These are phyloP conservation scores for Diospyros kaki DNA, from an alignment of 148 eudicot species.

Conservation along the genomic window DNA sequence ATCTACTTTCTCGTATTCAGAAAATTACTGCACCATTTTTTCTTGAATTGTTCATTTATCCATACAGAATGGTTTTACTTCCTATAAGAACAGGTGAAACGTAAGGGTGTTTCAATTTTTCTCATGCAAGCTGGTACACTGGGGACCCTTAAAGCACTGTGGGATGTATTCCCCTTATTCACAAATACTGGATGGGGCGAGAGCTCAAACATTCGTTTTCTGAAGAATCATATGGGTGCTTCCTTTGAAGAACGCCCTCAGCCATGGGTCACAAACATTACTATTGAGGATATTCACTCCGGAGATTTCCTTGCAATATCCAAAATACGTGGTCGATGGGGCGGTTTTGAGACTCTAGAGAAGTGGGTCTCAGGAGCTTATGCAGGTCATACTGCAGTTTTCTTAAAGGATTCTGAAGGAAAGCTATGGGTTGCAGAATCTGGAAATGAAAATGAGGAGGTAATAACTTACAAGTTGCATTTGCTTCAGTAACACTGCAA, in stretches of 20 bases:
- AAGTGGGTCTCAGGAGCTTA: conserved; percentile 96
- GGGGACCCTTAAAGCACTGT: conserved; percentile 79
- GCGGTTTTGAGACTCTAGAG: conserved; percentile 95
- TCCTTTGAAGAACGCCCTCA: conserved; percentile 72
- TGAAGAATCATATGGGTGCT: conserved; percentile 85
- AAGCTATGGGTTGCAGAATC: conserved; percentile 98
- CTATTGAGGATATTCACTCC: conserved; percentile 70
- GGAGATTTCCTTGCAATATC: conserved; percentile 95
- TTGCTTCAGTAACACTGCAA: too few relatives aligned
- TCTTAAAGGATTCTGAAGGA: conserved; percentile 84
- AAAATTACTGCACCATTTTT: background rate
- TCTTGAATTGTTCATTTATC: conserved; percentile 2
- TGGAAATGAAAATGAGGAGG: conserved; percentile 93
- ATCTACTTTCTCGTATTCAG: background rate
- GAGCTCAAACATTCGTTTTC: conserved; percentile 74
- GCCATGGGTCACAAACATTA: conserved; percentile 87
- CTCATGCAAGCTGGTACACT: conserved; percentile 96
- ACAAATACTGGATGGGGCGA: conserved; percentile 90
- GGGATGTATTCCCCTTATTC: conserved; percentile 89
- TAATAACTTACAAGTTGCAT: too few relatives aligned
- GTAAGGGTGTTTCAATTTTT: conserved; percentile 83
- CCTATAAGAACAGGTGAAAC: conserved; percentile 57
- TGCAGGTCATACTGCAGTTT: conserved; percentile 95
- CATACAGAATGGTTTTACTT: background rate
- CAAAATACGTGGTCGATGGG: conserved; percentile 94